phyloP scores from a whole-genome alignment of 495 filamentous ascomycete genomes.

The Hypoxylon cercidicola region DNA sequence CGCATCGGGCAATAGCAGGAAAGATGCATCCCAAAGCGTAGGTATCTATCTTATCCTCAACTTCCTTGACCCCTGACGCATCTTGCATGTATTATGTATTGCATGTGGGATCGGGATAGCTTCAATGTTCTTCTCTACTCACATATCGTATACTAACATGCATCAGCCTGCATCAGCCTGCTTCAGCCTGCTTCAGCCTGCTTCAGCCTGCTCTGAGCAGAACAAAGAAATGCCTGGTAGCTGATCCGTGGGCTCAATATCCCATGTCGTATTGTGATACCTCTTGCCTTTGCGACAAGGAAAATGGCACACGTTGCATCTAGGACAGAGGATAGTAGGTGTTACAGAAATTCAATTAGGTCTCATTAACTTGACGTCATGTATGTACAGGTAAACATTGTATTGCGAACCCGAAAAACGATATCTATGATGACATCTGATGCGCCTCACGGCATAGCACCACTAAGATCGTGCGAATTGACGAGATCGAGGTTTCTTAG shows the following conservation, averaged over 20 bases:
- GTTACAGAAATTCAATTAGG: background rate
- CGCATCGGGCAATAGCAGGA: slow-evolving; percentile 5
- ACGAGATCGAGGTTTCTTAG: background rate
- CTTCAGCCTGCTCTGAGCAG: too few species aligned
- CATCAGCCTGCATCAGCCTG: too few species aligned
- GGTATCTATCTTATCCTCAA: too few species aligned
- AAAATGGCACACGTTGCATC: background rate
- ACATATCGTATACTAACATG: too few species aligned
- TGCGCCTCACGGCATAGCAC: slow-evolving; percentile 14
- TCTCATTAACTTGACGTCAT: slow-evolving; percentile 30
- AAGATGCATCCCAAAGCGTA: background rate
- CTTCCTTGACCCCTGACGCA: too few species aligned
- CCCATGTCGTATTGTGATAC: too few species aligned
- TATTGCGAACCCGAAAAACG: background rate
- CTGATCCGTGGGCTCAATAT: too few species aligned
- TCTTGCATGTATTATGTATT: too few species aligned
- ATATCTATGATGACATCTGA: slow-evolving; percentile 34
- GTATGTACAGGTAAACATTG: background rate
- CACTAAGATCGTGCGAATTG: slow-evolving; percentile 13
- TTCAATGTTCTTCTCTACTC: too few species aligned
- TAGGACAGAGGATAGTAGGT: background rate
- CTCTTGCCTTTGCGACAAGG: background rate
- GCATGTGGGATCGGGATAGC: too few species aligned
- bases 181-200: too few species aligned
- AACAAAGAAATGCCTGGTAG: too few species aligned